Evolutionary conservation across 2,329 filamentous ascomycete genomes (phyloP).

Genomic region (Fusarium transvaalense): DNA sequence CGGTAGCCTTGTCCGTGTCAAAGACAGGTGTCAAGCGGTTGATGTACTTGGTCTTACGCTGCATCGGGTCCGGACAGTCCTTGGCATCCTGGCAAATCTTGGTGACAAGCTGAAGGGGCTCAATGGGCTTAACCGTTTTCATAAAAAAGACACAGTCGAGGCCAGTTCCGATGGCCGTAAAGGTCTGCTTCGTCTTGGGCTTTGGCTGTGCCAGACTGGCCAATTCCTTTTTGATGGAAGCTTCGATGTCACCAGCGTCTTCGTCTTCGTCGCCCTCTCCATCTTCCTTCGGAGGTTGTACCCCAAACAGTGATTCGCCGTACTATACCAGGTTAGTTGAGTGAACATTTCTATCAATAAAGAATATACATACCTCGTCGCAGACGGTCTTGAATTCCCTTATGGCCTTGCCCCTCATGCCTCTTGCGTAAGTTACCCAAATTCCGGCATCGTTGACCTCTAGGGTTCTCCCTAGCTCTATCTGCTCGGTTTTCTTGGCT

Average conservation of each 20-base stretch:
- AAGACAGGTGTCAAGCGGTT: conserved; percentile 69
- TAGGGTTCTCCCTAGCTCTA: conserved; percentile 61
- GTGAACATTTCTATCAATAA: not conserved
- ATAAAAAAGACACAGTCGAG: conserved; percentile 75
- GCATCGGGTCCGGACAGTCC: conserved; percentile 55
- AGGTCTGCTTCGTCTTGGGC: conserved; percentile 60
- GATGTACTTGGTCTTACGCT: conserved; percentile 67
- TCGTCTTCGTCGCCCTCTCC: conserved; percentile 53
- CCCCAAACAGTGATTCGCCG: conserved; percentile 71
- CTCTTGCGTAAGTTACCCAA: conserved; percentile 81
- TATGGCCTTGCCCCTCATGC: conserved; percentile 77
- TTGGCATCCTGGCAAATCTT: conserved; percentile 68
- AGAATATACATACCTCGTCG: conserved; percentile 67
- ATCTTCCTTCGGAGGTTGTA: conserved; percentile 55
- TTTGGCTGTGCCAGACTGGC: conserved; percentile 62
- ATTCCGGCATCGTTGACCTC: conserved; percentile 79
- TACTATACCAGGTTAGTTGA: conserved; percentile 62
- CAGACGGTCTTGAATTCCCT: conserved; percentile 76
- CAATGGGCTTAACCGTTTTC: conserved; percentile 66
- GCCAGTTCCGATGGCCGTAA: conserved; percentile 66
- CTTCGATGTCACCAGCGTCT: conserved; percentile 75
- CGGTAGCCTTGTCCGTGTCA: conserved; percentile 72
- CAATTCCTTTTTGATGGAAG: conserved; percentile 79
- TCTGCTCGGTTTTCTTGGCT: conserved; percentile 59
- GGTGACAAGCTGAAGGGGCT: conserved; percentile 66